Conservation (phyloP, 176 grass and related monocot species). For the Musa itinerans region DNA sequence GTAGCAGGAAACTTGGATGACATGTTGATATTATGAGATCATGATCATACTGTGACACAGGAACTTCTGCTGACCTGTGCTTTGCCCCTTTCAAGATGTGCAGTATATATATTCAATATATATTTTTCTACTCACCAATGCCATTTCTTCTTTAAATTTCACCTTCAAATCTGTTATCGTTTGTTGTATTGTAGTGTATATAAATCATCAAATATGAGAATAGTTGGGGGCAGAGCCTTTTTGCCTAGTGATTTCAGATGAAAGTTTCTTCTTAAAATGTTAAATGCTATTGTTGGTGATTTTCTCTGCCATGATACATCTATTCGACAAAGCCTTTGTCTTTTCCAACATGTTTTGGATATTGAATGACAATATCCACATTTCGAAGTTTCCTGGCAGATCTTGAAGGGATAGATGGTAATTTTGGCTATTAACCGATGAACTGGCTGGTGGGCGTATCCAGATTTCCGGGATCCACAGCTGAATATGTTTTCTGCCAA, state of each 20-base stretch:
- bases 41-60: not conserved
- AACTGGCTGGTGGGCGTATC: too few species aligned
- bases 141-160: not conserved
- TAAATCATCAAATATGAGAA: not conserved
- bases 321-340: not conserved
- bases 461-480: too few species aligned
- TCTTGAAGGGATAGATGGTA: too few species aligned
- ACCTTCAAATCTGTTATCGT: not conserved
- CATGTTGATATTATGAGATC: not conserved
- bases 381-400: too few species aligned
- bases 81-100: not conserved
- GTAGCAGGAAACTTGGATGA: not conserved
- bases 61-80: not conserved
- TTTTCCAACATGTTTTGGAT: not conserved
- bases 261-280: not conserved
- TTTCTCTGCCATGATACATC: not conserved
- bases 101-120: not conserved
- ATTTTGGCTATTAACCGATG: too few species aligned
- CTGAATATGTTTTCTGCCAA: too few species aligned
- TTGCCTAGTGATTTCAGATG: not conserved
- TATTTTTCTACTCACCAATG: not conserved
- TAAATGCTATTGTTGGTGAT: not conserved
- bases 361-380: too few species aligned
- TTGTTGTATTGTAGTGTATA: slow-evolving; percentile 1
- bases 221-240: not conserved